Conservation (phyloP, 2,329 filamentous ascomycete genomes). For the Chaetomium strumarium region DNA sequence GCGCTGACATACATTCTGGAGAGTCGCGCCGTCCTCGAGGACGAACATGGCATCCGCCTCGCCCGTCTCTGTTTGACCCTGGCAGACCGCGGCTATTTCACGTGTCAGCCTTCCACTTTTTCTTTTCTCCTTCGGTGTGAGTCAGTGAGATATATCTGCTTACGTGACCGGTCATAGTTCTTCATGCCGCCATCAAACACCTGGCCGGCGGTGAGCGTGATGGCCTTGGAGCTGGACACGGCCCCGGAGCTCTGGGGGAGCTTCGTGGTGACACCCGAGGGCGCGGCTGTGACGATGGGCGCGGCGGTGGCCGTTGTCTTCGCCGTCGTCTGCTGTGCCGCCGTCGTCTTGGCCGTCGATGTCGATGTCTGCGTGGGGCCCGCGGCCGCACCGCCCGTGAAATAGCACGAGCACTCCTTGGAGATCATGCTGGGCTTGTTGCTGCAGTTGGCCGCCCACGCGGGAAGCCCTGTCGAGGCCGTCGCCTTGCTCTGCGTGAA, state of each 20-base stretch:
- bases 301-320: slow-evolving; percentile 6
- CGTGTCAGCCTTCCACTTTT: background rate
- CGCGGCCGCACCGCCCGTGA: background rate
- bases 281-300: background rate
- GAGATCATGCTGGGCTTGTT: slow-evolving; percentile 12
- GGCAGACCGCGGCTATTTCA: slow-evolving; percentile 3
- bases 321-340: background rate
- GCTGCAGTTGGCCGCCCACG: slow-evolving; percentile 10
- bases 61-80: slow-evolving; percentile 6
- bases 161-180: slow-evolving; percentile 12
- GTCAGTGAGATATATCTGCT: too few relatives aligned
- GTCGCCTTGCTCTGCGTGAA: slow-evolving; percentile 9
- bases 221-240: slow-evolving; percentile 1
- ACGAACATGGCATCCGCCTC: slow-evolving; percentile 13
- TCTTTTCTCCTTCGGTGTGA: background rate
- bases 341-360: slow-evolving; percentile 2
- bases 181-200: slow-evolving; percentile 11
- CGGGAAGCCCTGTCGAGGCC: slow-evolving; percentile 3
- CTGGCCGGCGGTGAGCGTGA: slow-evolving; percentile 3
- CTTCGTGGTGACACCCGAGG: slow-evolving; percentile 5
- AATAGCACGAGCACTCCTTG: slow-evolving; percentile 15
- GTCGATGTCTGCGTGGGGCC: too few relatives aligned
- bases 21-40: slow-evolving; percentile 10
- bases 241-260: slow-evolving; percentile 12
- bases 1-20: slow-evolving; percentile 4